Percentiles rank a stretch among this genome's conserved stretches.
Conservation (phyloP, 352 stramenopile species). For the Phytophthora agathidicida region DNA sequence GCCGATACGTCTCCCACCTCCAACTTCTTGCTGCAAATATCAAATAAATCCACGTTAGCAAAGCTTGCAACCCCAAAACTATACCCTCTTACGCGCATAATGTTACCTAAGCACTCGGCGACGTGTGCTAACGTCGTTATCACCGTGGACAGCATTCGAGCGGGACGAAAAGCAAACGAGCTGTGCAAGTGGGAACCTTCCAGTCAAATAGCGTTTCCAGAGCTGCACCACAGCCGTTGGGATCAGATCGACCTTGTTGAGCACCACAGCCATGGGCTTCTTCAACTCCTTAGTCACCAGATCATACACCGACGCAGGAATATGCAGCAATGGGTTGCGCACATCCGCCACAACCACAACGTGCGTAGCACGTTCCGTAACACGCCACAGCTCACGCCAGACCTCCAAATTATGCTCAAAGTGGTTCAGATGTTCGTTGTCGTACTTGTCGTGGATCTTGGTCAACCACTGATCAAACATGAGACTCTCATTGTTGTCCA, state of each 20-base stretch:
- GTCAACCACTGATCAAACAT: conserved; percentile 90
- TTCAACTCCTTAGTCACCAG: conserved; percentile 74
- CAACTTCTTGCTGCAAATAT: conserved; percentile 64
- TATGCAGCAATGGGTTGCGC: conserved; percentile 82
- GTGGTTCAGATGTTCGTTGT: conserved; percentile 82
- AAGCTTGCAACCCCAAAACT: not conserved
- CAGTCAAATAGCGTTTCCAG: conserved; percentile 70
- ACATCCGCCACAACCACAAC: conserved; percentile 84
- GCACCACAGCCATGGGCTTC: conserved; percentile 82
- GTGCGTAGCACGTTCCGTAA: conserved; percentile 82
- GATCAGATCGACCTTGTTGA: conserved; percentile 89
- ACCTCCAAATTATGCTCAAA: conserved; percentile 90
- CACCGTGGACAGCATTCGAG: conserved; percentile 69
- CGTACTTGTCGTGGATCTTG: conserved; percentile 87
- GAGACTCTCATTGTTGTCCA: conserved; percentile 81
- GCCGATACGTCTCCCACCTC: conserved; percentile 75
- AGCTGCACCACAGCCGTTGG: conserved; percentile 59
- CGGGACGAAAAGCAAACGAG: conserved; percentile 83
- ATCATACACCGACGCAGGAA: conserved; percentile 82
- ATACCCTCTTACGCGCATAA: not conserved
- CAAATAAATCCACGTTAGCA: not conserved
- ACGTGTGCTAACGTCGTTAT: conserved; percentile 69
- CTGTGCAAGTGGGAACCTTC: conserved; percentile 68
- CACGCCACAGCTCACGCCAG: conserved; percentile 88
- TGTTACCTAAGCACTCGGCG: conserved; percentile 70